Conservation (phyloP, 2,329 filamentous ascomycete species). For the Trichoderma sp. region DNA sequence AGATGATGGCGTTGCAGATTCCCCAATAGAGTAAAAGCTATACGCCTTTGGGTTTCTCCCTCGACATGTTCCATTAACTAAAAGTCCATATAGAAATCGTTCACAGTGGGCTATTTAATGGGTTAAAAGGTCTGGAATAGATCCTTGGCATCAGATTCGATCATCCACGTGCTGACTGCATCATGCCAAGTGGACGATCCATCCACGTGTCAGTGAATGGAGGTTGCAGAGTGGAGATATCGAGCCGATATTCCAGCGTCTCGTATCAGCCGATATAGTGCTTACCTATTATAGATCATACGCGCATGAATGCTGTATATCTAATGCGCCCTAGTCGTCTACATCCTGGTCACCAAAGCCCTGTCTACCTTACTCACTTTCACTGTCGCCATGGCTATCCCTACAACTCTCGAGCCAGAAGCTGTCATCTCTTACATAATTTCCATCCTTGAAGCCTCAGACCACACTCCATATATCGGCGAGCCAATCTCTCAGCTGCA, state of each 20-base stretch:
- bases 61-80: not conserved
- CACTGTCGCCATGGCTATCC: not conserved
- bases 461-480: not conserved
- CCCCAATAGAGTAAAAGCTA: not conserved
- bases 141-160: not conserved
- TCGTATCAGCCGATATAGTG: not conserved
- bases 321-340: not conserved
- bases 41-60: not conserved
- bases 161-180: slow-evolving; percentile 1
- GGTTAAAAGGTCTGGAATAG: not conserved
- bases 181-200: slow-evolving; percentile 2
- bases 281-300: not conserved
- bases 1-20: not conserved
- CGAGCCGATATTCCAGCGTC: not conserved
- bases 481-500: slow-evolving; percentile 5
- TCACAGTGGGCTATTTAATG: not conserved
- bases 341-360: not conserved
- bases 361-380: not conserved
- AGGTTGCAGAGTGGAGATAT: not conserved
- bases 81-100: not conserved
- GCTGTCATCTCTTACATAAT: not conserved
- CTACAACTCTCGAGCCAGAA: not conserved
- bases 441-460: not conserved
- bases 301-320: not conserved
- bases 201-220: not conserved